These are phyloP conservation scores for Silene coronaria DNA, from an alignment of 179 eudicot genomes.

Conservation along the genomic window DNA sequence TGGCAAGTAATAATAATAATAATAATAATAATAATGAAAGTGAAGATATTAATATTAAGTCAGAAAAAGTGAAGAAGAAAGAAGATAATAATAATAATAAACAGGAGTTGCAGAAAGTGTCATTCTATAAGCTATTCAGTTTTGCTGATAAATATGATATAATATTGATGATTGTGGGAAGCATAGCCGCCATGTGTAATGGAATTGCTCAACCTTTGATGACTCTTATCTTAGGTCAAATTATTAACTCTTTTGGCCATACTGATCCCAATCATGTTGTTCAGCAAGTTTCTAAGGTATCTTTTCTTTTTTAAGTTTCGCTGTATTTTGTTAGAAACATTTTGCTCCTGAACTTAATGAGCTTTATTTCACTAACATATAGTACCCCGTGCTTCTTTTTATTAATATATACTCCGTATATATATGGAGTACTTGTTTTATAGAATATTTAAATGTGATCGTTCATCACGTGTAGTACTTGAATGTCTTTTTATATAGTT, in stretches of 20 bases:
- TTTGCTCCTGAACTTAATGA: no score
- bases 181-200: conserved; percentile 37
- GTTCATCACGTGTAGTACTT: no score
- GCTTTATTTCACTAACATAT: no score
- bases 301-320: no score
- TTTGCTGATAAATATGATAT: conserved; percentile 42
- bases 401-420: no score
- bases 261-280: conserved; percentile 29
- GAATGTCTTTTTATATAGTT: no score
- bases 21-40: not conserved
- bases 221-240: conserved; percentile 49
- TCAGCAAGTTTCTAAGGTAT: conserved; percentile 62
- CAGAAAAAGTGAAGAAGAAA: not conserved
- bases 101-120: conserved; percentile 36
- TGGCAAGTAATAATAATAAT: conserved; percentile 16
- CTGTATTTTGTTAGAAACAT: no score
- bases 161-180: conserved; percentile 46
- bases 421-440: no score
- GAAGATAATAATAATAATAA: not conserved
- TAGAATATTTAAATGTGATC: no score
- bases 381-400: no score
- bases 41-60: not conserved
- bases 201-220: conserved; percentile 63
- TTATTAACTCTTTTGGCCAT: conserved; percentile 51
- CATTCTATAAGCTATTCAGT: conserved; percentile 44